Evolutionary conservation across 164 flowering plant species (phyloP), one percentile per base, ranked within the genome.

Genomic region (Nymphaea thermarum): DNA sequence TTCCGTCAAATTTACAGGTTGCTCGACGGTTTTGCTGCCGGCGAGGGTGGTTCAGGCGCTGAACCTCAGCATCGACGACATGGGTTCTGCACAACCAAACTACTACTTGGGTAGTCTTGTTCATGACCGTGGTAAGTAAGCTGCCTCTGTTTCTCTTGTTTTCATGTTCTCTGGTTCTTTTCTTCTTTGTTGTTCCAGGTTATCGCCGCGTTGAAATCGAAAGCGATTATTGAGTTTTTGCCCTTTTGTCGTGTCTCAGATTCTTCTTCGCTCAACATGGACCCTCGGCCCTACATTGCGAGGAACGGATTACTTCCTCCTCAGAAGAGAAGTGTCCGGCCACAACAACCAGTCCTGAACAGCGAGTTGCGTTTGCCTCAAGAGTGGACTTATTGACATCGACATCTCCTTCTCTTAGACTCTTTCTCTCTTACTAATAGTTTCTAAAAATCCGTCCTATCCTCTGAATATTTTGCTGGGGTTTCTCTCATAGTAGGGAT

Each of bases 371-470:
- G 80, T 42, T 80, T 90, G 1, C 96, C 96, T 11, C 87, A 82
- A 65, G 96, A 90, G 45, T 90, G 96, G 96, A 86, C 91, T 8
- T 90, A 90, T 62, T 90, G 77, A 83, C 70, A 17, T 57, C 43
- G 47, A 36, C 43, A 42, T 65, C 4, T 12, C 47, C 72, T 65
- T 25, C 68, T n/a, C 14, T 41, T 8, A 3, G 57, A 51, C 14
- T 51, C 57, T 10, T 51, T 15, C 2, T 51, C 57, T 51, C 57
- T 10, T 51, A 10, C 2, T 51, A 10, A 8, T 51, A 51, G 8
- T 15, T 8, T 51, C 14, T 8, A 51, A 51, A 51, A 15, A 10
- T 51, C 14, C 8, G 57, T 51, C 3, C 57, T 15, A 10, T 51
- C 3, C 57, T 15, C 15, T 51, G 14, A 15, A 8, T 51, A 51